phyloP scores from a whole-genome alignment of 345 rosid species.

The Laguncularia racemosa region DNA sequence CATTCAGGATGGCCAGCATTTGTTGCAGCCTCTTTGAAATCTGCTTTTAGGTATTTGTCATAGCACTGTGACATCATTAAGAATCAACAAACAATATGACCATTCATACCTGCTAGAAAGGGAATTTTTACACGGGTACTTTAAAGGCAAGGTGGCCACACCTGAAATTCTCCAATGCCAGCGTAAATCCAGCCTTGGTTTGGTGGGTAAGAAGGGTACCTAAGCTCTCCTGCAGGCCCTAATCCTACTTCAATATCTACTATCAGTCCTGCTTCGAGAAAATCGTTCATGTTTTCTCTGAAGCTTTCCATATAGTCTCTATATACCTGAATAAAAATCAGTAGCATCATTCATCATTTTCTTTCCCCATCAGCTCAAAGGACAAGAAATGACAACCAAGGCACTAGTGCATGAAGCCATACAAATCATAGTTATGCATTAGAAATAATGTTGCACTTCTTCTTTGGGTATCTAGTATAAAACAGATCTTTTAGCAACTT shows the following conservation, averaged over 20 bases:
- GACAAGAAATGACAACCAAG: too few relatives aligned
- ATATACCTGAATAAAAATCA: slow-evolving; percentile 40
- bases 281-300: slow-evolving; percentile 57
- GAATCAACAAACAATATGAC: neutral
- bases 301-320: slow-evolving; percentile 77
- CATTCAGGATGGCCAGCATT: slow-evolving; percentile 70
- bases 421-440: neutral
- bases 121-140: neutral
- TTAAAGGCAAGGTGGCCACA: slow-evolving; percentile 4
- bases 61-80: slow-evolving; percentile 40
- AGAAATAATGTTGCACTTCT: neutral
- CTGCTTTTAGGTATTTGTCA: slow-evolving; percentile 54
- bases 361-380: too few relatives aligned
- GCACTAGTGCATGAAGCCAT: too few relatives aligned
- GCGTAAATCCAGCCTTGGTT: slow-evolving; percentile 79
- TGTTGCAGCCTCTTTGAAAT: slow-evolving; percentile 55
- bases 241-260: slow-evolving; percentile 82
- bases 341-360: too few relatives aligned
- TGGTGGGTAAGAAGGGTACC: slow-evolving; percentile 75
- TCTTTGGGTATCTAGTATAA: neutral
- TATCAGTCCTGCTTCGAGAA: slow-evolving; percentile 47
- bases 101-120: neutral
- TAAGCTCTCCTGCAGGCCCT: slow-evolving; percentile 89
- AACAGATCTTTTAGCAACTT: too few relatives aligned
- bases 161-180: slow-evolving; percentile 87